phyloP scores from a whole-genome alignment of 2,329 filamentous ascomycete genomes.

The Arthrobotrys iridis region DNA sequence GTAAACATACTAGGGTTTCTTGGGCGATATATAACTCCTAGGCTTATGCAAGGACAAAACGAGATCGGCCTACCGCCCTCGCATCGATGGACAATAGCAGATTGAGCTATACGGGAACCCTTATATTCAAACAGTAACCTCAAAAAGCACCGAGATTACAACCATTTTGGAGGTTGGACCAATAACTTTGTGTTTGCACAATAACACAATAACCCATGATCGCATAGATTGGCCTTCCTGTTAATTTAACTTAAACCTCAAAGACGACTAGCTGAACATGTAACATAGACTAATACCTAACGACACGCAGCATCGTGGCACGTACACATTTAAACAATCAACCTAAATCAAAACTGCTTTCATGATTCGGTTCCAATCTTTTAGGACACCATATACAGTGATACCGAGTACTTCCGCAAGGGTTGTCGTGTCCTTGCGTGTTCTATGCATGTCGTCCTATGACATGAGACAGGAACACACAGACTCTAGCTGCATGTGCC shows the following conservation, averaged over 20 bases:
- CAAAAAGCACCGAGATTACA: neutral
- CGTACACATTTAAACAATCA: slow-evolving; percentile 38
- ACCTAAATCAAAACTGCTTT: slow-evolving; percentile 2
- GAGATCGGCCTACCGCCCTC: slow-evolving; percentile 30
- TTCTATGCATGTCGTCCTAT: slow-evolving; percentile 26
- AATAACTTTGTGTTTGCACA: slow-evolving; percentile 15
- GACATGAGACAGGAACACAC: slow-evolving; percentile 33
- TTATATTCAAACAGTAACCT: neutral
- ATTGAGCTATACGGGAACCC: neutral
- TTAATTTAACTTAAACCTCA: slow-evolving; percentile 34
- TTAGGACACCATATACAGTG: neutral
- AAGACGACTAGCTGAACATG: neutral
- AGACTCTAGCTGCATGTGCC: slow-evolving; percentile 22
- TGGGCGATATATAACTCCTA: neutral
- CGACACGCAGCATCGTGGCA: slow-evolving; percentile 24
- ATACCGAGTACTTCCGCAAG: neutral
- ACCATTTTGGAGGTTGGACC: neutral
- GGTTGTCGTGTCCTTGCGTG: slow-evolving; percentile 33
- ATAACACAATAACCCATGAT: neutral
- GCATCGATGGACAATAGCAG: slow-evolving; percentile 6
- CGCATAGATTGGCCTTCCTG: slow-evolving; percentile 32
- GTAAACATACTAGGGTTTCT: neutral
- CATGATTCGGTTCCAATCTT: neutral
- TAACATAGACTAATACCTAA: slow-evolving; percentile 2
- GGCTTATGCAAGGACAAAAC: slow-evolving; percentile 37